Evolutionary conservation across 208 protist species (phyloP), one percentile per base, ranked within the genome.

Genomic region (Leishmania amazonensis): DNA sequence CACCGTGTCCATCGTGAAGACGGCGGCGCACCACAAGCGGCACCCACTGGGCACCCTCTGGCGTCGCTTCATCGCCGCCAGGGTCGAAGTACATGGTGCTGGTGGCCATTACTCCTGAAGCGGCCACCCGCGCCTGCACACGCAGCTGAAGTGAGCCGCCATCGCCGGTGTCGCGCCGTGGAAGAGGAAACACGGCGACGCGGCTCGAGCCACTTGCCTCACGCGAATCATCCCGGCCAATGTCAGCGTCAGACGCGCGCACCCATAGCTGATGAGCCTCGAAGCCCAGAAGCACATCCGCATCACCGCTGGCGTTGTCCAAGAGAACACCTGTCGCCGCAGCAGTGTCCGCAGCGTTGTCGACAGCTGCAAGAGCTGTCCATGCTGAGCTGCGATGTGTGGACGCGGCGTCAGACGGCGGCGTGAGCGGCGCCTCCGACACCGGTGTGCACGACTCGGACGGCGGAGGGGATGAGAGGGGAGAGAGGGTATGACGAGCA

Each of bases 261-360:
- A 85, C 35, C 45, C 31, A 58, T 35, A 71, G 0, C 38, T 76
- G 83, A 70, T 82, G 60, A 7, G 1, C 40, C 51, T 67, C 78
- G 40, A 85, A 75, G 42, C 83, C 83, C 15, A 85, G 42, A 24
- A 85, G 78, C 54, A 85, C 78, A 42, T 82, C 73, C 28, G 42
- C 54, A 21, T 3, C 45, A n/a, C 60, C 51, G 47, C 35, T 76
- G 53, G 5, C 35, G 51, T 64, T 40, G 45, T 7, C 24, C 8
- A 31, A 74, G 70, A 74, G 42, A 53, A 19, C 70, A 28, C 51
- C 70, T 13, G 45, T 53, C 45, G 24, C 70, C 13, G 70, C 40
- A 19, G 70, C 70, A 51, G 40, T 21, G 9, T 3, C 53, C 15
- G 19, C n/a, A 19, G 31, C 47, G 57, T 40, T 64, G 9, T 40